These are phyloP conservation scores for Vanderwaltozyma yarrowii DNA, from an alignment of 805 yeast species.

Conservation along the genomic window DNA sequence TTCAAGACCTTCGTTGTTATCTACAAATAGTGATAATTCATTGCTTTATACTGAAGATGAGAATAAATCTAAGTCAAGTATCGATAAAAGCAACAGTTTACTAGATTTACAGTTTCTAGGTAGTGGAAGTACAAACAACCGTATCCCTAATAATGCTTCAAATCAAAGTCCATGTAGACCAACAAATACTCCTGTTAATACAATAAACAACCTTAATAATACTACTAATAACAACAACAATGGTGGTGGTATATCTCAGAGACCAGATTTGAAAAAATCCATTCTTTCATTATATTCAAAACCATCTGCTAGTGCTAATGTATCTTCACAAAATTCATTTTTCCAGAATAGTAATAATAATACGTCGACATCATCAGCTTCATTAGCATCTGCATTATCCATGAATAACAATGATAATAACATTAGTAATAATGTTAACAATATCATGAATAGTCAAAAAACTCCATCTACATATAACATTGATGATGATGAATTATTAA, in stretches of 20 bases:
- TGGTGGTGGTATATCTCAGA: constrained; percentile 14
- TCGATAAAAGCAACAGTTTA: constrained; percentile 1
- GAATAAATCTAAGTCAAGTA: too few relatives aligned
- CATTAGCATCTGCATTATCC: constrained; percentile 3
- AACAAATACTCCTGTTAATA: background rate
- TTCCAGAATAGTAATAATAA: constrained; percentile 9
- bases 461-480: constrained; percentile 14
- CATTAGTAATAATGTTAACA: constrained; percentile 3
- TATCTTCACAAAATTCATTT: constrained; percentile 4
- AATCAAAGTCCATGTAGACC: background rate
- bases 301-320: constrained; percentile 22
- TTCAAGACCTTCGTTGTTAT: background rate
- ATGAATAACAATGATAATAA: background rate
- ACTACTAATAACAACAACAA: background rate
- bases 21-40: background rate
- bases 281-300: constrained; percentile 80
- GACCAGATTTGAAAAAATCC: constrained; percentile 88
- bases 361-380: constrained; percentile 5
- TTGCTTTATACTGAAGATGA: background rate
- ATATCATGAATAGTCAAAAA: constrained; percentile 3
- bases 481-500: constrained; percentile 57
- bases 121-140: too few relatives aligned
- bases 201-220: too few relatives aligned
- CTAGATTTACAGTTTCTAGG: constrained; percentile 2
- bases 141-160: background rate